These are phyloP conservation scores for Cryphonectria carpinicola DNA, from an alignment of 2,329 filamentous ascomycete species.

Conservation along the genomic window DNA sequence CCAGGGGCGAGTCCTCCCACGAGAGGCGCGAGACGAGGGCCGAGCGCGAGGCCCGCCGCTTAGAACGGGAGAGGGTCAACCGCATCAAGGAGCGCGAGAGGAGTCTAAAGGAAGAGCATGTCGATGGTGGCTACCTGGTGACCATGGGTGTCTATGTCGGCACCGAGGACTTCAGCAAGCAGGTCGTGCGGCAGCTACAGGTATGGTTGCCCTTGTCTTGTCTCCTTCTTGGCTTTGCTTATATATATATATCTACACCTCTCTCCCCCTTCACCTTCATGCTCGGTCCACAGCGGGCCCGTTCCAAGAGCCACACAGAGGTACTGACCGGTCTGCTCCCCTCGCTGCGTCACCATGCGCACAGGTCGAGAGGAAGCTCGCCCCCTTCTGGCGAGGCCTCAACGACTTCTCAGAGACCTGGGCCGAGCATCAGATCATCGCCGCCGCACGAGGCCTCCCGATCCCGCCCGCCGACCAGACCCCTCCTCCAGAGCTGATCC, in stretches of 20 bases:
- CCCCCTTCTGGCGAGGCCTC: conserved; percentile 93
- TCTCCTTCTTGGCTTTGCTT: not conserved
- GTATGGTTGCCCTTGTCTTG: conserved; percentile 50
- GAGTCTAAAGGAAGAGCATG: conserved; percentile 87
- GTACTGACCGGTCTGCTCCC: conserved; percentile 4
- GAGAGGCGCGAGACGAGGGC: conserved; percentile 85
- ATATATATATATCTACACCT: not conserved
- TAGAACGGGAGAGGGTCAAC: conserved; percentile 78
- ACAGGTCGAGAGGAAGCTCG: conserved; percentile 88
- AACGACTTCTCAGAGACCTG: conserved; percentile 87
- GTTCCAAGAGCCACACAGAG: not conserved
- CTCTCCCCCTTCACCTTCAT: not conserved
- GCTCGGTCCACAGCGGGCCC: not conserved
- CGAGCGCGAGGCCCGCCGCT: conserved; percentile 83
- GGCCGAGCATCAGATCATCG: conserved; percentile 95
- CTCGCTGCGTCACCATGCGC: not conserved
- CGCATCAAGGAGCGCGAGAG: conserved; percentile 84
- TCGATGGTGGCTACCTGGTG: conserved; percentile 93
- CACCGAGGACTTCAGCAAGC: conserved; percentile 90
- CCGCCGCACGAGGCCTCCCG: conserved; percentile 80
- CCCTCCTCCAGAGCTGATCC: conserved; percentile 67
- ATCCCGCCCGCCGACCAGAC: conserved; percentile 85
- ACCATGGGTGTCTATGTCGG: conserved; percentile 94
- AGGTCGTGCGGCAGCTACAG: conserved; percentile 85
- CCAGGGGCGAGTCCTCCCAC: conserved; percentile 48